These are phyloP conservation scores for Erigeron philadelphicus DNA, from an alignment of 140 eudicot genomes.

Conservation along the genomic window DNA sequence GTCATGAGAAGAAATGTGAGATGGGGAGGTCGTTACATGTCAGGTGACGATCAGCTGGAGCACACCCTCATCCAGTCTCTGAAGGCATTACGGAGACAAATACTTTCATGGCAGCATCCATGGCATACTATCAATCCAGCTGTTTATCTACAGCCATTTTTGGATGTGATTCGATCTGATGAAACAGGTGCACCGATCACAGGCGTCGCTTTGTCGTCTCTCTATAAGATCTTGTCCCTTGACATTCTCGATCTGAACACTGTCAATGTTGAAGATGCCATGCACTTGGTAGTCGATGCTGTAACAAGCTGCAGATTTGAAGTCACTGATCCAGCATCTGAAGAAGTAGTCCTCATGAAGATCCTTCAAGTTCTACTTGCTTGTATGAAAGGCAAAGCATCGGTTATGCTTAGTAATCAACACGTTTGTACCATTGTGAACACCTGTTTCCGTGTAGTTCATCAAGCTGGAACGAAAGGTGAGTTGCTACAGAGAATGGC, in stretches of 20 bases:
- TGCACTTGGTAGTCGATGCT: conserved; percentile 82
- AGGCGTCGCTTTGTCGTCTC: conserved; percentile 81
- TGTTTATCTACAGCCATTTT: conserved; percentile 75
- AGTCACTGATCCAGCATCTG: conserved; percentile 87
- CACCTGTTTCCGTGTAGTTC: conserved; percentile 77
- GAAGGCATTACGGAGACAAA: conserved; percentile 66
- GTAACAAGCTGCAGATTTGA: conserved; percentile 90
- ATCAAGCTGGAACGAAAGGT: conserved; percentile 75
- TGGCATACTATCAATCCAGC: conserved; percentile 72
- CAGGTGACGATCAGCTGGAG: conserved; percentile 84
- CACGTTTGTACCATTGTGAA: conserved; percentile 88
- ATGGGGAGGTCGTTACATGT: conserved; percentile 91
- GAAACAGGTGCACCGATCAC: conserved; percentile 92
- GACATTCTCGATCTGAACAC: conserved; percentile 71
- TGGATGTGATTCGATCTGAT: conserved; percentile 80
- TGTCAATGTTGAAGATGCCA: conserved; percentile 64
- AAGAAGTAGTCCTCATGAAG: conserved; percentile 80
- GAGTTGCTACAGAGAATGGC: conserved; percentile 79
- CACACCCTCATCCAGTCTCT: conserved; percentile 81
- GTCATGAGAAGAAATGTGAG: conserved; percentile 87
- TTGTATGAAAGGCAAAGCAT: conserved; percentile 81
- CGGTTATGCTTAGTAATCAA: conserved; percentile 76
- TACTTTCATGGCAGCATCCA: conserved; percentile 62
- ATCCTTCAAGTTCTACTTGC: conserved; percentile 81
- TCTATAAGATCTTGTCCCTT: conserved; percentile 70